Evolutionary conservation across 306 rosid genomes (phyloP).

Genomic region (Rosa persica): DNA sequence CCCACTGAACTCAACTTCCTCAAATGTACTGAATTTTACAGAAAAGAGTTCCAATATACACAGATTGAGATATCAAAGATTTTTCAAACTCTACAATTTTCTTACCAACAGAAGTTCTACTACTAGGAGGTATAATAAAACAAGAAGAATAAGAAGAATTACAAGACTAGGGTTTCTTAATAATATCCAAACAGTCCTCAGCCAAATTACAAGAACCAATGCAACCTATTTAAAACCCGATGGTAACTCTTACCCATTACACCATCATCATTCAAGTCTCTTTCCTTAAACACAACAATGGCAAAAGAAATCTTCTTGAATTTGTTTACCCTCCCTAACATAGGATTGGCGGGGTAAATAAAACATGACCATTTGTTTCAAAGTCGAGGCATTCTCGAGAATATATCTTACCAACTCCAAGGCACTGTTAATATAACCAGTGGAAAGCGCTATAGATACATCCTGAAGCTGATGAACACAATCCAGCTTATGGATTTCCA

Average conservation of each 20-base stretch:
- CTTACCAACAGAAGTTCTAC: too few species aligned
- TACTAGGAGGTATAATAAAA: too few species aligned
- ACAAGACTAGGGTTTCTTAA: not conserved
- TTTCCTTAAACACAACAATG: not conserved
- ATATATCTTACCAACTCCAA: not conserved
- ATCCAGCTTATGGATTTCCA: slow-evolving; percentile 5
- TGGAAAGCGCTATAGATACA: not conserved
- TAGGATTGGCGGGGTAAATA: not conserved
- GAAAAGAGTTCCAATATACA: too few species aligned
- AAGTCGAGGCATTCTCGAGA: not conserved
- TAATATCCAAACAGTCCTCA: not conserved
- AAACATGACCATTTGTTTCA: slow-evolving; percentile 1
- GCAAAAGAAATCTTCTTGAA: not conserved
- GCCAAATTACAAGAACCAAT: not conserved
- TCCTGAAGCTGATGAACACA: slow-evolving; percentile 3
- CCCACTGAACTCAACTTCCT: too few species aligned
- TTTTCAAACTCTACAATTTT: too few species aligned
- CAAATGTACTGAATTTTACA: too few species aligned
- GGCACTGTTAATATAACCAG: not conserved
- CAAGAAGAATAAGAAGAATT: not conserved
- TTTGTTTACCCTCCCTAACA: not conserved
- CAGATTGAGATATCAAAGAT: too few species aligned
- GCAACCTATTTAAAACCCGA: not conserved
- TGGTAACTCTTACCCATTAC: not conserved
- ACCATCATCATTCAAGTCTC: not conserved